phyloP scores from a whole-genome alignment of 176 grass and related monocot genomes.

The Cenchrus fungigraminus region DNA sequence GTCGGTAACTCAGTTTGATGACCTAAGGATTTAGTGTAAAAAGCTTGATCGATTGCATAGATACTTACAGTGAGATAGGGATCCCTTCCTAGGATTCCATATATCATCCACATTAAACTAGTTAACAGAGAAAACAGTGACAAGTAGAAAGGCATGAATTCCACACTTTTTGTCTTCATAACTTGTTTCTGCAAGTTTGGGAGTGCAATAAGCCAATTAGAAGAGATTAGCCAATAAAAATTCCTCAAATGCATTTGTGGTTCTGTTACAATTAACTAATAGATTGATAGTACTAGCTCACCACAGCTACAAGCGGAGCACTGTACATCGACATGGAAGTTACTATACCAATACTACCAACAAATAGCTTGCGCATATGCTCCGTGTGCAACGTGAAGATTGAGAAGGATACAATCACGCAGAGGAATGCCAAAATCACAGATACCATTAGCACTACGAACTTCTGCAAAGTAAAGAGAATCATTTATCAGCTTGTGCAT shows the following conservation, averaged over 20 bases:
- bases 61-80: conserved; percentile 61
- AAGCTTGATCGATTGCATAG: neutral
- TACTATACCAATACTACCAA: conserved; percentile 63
- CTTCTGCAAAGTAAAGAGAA: conserved; percentile 48
- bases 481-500: neutral
- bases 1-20: conserved; percentile 4
- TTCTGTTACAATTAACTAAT: neutral
- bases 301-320: conserved; percentile 30
- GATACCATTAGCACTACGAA: conserved; percentile 49
- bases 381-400: conserved; percentile 53
- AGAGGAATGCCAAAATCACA: conserved; percentile 44
- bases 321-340: conserved; percentile 75
- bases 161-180: conserved; percentile 74
- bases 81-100: conserved; percentile 72
- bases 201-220: neutral
- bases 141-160: conserved; percentile 89
- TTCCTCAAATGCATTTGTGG: neutral
- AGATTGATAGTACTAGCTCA: neutral
- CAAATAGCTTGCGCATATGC: conserved; percentile 62
- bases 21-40: neutral
- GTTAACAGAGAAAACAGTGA: conserved; percentile 76
- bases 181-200: conserved; percentile 53
- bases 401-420: conserved; percentile 47
- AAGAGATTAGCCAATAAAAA: neutral
- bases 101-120: conserved; percentile 62